phyloP scores from a whole-genome alignment of 1,139 yeast species.

The Arxiozyma bovina region DNA sequence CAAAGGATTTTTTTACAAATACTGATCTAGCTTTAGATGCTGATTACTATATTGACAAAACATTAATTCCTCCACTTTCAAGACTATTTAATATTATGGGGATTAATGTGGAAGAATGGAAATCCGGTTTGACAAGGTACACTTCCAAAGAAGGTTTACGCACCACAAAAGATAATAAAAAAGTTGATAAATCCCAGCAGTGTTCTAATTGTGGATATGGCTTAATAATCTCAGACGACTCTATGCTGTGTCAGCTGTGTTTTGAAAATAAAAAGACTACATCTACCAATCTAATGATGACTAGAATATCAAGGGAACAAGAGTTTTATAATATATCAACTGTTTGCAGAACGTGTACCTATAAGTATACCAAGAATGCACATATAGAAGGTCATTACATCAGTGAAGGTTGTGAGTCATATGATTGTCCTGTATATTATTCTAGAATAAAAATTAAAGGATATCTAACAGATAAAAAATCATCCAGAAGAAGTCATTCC shows the following conservation, averaged over 20 bases:
- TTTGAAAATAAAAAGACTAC: constrained; percentile 22
- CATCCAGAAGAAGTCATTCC: constrained; percentile 3
- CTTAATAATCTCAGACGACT: constrained; percentile 12
- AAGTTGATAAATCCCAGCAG: constrained; percentile 11
- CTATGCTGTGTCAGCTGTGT: constrained; percentile 34
- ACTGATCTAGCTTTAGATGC: constrained; percentile 52
- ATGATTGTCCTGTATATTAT: constrained; percentile 35
- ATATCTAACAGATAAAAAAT: constrained; percentile 6
- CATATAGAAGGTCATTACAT: constrained; percentile 15
- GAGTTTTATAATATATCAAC: constrained; percentile 16
- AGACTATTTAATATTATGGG: constrained; percentile 78
- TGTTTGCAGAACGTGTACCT: constrained; percentile 31
- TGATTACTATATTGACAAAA: constrained; percentile 76
- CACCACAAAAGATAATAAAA: constrained; percentile 7
- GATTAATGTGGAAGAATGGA: constrained; percentile 72
- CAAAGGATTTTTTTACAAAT: constrained; percentile 54
- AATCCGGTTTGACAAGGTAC: constrained; percentile 53
- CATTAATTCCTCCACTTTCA: constrained; percentile 81
- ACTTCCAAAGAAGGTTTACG: constrained; percentile 12
- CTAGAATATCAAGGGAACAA: constrained; percentile 16
- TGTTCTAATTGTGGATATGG: constrained; percentile 20
- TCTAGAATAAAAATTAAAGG: constrained; percentile 23
- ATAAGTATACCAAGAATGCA: constrained; percentile 19
- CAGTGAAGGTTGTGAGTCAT: constrained; percentile 29
- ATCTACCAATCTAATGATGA: constrained; percentile 17